phyloP scores from a whole-genome alignment of 371 early-diverging fungal genomes.

The Mucor irregularis region DNA sequence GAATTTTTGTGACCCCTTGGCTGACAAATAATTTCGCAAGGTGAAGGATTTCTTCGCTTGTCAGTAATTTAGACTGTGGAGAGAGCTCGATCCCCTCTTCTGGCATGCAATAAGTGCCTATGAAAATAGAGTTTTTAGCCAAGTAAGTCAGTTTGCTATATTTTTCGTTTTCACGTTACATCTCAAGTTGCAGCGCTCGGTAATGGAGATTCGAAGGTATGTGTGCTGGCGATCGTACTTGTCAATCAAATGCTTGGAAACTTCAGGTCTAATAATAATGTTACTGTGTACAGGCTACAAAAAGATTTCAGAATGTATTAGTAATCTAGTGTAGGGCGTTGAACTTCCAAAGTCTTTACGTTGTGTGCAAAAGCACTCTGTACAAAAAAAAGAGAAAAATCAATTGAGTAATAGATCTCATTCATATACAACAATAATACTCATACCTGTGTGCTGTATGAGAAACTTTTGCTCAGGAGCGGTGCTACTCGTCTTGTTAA shows the following conservation, averaged over 20 bases:
- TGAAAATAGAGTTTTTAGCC: not conserved
- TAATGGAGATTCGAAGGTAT: constrained; percentile 91
- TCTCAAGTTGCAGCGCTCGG: constrained; percentile 92
- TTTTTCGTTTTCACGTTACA: constrained; percentile 51
- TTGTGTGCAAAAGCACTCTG: not conserved
- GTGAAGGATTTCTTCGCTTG: constrained; percentile 77
- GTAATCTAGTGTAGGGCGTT: too few relatives aligned
- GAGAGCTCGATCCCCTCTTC: constrained; percentile 86
- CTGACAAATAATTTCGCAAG: constrained; percentile 82
- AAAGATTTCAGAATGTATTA: too few relatives aligned
- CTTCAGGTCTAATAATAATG: too few relatives aligned
- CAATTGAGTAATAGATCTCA: not conserved
- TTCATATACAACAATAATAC: not conserved
- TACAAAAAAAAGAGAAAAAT: not conserved
- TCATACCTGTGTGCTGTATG: not conserved
- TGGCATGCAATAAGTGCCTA: constrained; percentile 96
- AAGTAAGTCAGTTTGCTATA: not conserved
- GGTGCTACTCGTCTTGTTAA: not conserved
- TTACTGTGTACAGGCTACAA: too few relatives aligned
- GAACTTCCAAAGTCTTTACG: not conserved
- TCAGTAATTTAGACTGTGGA: constrained; percentile 68
- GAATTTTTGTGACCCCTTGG: constrained; percentile 90
- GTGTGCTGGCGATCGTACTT: constrained; percentile 84
- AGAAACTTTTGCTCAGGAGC: not conserved
- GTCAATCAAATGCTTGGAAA: constrained; percentile 51